Evolutionary conservation across 495 filamentous ascomycete genomes (phyloP).

Genomic region (Neurospora sublineolata): DNA sequence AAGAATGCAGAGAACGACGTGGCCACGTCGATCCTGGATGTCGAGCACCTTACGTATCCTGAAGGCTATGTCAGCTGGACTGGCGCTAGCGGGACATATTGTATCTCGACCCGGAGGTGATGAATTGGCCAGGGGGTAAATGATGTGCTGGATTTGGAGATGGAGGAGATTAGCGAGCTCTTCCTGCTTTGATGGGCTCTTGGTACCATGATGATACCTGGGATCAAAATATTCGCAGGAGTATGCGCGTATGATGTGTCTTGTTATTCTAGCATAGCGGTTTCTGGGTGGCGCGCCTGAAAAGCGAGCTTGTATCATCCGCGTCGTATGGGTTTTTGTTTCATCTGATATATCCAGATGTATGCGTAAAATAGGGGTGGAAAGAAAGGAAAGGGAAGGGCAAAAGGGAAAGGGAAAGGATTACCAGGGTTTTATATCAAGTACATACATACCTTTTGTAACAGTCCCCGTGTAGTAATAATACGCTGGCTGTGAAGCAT

Average conservation of each 20-base stretch:
- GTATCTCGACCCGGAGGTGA: constrained; percentile 73
- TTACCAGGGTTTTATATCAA: background rate
- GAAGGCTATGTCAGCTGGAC: constrained; percentile 88
- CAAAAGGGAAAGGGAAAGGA: background rate
- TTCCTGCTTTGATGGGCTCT: background rate
- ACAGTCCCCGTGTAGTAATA: background rate
- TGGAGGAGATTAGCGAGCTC: background rate
- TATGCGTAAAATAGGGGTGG: background rate
- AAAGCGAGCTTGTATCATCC: background rate
- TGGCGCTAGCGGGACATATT: constrained; percentile 69
- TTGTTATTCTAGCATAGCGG: background rate
- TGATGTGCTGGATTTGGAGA: background rate
- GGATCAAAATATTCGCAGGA: background rate
- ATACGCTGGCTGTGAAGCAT: background rate
- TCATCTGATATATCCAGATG: background rate
- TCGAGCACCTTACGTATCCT: constrained; percentile 66
- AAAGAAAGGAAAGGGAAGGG: background rate
- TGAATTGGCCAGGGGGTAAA: background rate
- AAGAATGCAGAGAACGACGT: constrained; percentile 45
- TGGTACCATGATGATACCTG: background rate
- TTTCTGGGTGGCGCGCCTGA: background rate
- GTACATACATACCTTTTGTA: background rate
- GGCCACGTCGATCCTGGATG: constrained; percentile 61
- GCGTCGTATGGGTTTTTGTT: background rate
- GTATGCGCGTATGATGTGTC: background rate